Conservation (phyloP, 352 stramenopile species). For the Peronospora farinosa region DNA sequence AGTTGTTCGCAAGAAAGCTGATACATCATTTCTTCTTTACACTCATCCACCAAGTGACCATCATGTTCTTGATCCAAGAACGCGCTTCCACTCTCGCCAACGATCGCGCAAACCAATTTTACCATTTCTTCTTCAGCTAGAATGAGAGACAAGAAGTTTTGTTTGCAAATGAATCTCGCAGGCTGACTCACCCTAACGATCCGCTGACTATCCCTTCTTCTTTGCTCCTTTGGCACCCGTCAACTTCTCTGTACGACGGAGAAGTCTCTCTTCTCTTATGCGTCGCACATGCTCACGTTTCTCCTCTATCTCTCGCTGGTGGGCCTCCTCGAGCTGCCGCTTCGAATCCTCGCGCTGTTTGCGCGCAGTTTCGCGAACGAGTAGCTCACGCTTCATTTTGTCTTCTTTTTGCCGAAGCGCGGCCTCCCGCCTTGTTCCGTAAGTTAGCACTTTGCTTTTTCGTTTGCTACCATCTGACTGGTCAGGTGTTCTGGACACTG, state of each 20-base stretch:
- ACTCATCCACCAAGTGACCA: too few relatives aligned
- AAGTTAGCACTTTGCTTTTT: slow-evolving; percentile 28
- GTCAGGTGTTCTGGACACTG: slow-evolving; percentile 18
- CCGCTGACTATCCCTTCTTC: slow-evolving; percentile 11
- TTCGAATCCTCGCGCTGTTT: slow-evolving; percentile 62
- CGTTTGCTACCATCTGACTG: slow-evolving; percentile 17
- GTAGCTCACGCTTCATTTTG: slow-evolving; percentile 57
- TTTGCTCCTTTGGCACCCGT: slow-evolving; percentile 18
- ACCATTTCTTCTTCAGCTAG: not conserved
- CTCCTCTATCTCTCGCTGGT: slow-evolving; percentile 62
- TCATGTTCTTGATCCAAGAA: too few relatives aligned
- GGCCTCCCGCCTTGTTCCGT: slow-evolving; percentile 53
- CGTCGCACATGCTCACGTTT: slow-evolving; percentile 59
- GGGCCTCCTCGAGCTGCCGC: slow-evolving; percentile 53
- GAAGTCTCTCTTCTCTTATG: slow-evolving; percentile 47
- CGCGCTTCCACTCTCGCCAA: not conserved
- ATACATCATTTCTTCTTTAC: too few relatives aligned
- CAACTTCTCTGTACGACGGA: slow-evolving; percentile 24
- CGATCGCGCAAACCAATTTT: not conserved
- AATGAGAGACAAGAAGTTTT: not conserved
- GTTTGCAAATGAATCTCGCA: too few relatives aligned
- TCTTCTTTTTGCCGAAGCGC: slow-evolving; percentile 65
- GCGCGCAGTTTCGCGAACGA: slow-evolving; percentile 48
- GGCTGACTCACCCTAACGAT: too few relatives aligned
- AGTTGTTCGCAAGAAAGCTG: not conserved